Evolutionary conservation across 2,329 filamentous ascomycete species (phyloP).

Genomic region (Raffaelea ambrosiae): DNA sequence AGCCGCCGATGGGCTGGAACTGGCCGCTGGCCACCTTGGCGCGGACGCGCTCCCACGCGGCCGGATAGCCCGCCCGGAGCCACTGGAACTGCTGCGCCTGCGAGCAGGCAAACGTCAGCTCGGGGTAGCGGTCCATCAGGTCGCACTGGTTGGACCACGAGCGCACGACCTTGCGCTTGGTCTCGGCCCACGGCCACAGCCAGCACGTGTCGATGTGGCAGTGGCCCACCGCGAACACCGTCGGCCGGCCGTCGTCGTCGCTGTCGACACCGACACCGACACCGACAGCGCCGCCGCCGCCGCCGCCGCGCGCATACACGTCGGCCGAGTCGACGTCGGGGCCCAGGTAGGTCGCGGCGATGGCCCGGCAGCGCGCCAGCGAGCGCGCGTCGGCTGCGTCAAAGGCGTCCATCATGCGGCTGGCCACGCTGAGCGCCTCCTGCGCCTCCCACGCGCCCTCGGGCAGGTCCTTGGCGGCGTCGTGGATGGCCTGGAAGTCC

Average conservation of each 20-base stretch:
- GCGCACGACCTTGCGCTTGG: conserved; percentile 88
- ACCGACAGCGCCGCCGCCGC: too few species aligned
- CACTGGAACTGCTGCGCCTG: conserved; percentile 98
- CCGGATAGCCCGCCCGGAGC: conserved; percentile 84
- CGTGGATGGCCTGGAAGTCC: conserved; percentile 93
- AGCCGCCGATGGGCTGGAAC: conserved; percentile 93
- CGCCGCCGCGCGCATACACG: too few species aligned
- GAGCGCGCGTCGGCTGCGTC: conserved; percentile 71
- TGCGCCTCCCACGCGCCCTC: conserved; percentile 83
- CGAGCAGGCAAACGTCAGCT: conserved; percentile 85
- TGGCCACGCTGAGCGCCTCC: conserved; percentile 73
- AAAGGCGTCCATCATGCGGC: conserved; percentile 83
- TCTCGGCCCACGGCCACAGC: conserved; percentile 98
- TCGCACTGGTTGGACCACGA: conserved; percentile 98
- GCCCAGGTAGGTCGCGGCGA: conserved; percentile 77
- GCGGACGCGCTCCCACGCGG: conserved; percentile 84
- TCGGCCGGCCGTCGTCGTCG: conserved; percentile 59
- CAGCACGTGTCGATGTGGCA: conserved; percentile 98
- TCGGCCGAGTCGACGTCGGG: conserved; percentile 70
- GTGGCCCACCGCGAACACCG: conserved; percentile 86
- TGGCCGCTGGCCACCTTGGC: conserved; percentile 79
- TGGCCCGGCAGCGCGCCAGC: conserved; percentile 69
- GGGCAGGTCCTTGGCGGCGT: conserved; percentile 87
- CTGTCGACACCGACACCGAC: too few species aligned
- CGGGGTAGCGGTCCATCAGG: conserved; percentile 88